Evolutionary conservation across 768 basidiomycete genomes (phyloP).

Genomic region (Suillus weaverae): DNA sequence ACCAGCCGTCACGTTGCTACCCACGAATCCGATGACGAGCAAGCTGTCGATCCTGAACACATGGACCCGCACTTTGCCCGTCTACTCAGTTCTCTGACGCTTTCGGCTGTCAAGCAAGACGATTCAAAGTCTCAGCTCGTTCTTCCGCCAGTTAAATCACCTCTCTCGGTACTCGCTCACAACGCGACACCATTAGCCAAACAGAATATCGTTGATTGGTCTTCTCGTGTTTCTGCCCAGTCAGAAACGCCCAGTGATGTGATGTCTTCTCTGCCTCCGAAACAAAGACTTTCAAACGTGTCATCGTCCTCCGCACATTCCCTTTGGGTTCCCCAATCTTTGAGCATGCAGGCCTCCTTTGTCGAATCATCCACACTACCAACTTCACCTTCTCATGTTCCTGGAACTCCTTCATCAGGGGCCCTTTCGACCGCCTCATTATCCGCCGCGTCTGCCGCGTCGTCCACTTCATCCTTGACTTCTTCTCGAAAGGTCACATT

Average conservation of each 20-base stretch:
- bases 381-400: background rate
- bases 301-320: slow-evolving; percentile 4
- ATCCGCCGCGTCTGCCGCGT: slow-evolving; percentile 7
- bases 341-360: slow-evolving; percentile 5
- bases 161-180: slow-evolving; percentile 6
- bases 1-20: slow-evolving; percentile 20
- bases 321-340: slow-evolving; percentile 1
- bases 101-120: slow-evolving; percentile 46
- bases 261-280: slow-evolving; percentile 11
- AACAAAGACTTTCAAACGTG: slow-evolving; percentile 10
- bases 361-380: background rate
- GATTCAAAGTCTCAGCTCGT: slow-evolving; percentile 12
- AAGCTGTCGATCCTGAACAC: slow-evolving; percentile 26
- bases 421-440: slow-evolving; percentile 2
- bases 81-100: slow-evolving; percentile 59
- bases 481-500: slow-evolving; percentile 21
- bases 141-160: slow-evolving; percentile 9
- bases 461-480: slow-evolving; percentile 15
- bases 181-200: slow-evolving; percentile 14
- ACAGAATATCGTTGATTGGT: slow-evolving; percentile 31
- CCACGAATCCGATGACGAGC: slow-evolving; percentile 36
- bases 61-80: slow-evolving; percentile 74
- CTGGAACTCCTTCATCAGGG: slow-evolving; percentile 13
- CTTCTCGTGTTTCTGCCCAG: slow-evolving; percentile 30
- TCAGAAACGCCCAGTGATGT: slow-evolving; percentile 9